phyloP scores from a whole-genome alignment of 2,329 filamentous ascomycete species.

The Dactylellina sp. region DNA sequence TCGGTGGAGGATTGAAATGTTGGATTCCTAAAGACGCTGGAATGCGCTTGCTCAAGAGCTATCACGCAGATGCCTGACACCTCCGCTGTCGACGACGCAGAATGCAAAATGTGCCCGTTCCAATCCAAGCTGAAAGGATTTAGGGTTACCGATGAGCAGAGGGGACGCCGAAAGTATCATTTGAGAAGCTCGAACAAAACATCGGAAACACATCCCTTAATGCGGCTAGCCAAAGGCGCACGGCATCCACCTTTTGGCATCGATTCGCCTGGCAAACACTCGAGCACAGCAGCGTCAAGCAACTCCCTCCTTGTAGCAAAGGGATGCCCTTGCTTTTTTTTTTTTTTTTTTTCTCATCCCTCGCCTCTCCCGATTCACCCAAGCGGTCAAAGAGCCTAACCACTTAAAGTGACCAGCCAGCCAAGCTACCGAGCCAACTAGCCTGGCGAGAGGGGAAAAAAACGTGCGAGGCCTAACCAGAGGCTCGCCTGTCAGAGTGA shows the following conservation, averaged over 20 bases:
- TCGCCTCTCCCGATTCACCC: slow-evolving; percentile 38
- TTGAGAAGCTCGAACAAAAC: slow-evolving; percentile 43
- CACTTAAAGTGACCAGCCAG: no score
- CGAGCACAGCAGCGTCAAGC: no score
- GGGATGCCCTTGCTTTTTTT: slow-evolving; percentile 40
- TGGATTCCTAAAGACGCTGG: slow-evolving; percentile 18
- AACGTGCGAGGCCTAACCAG: slow-evolving; percentile 44
- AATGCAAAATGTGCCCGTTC: slow-evolving; percentile 1
- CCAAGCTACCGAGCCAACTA: not conserved
- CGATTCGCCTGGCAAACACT: slow-evolving; percentile 14
- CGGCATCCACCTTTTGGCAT: slow-evolving; percentile 41
- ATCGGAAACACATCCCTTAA: slow-evolving; percentile 56
- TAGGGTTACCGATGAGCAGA: slow-evolving; percentile 14
- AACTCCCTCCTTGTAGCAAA: slow-evolving; percentile 9
- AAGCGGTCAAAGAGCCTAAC: slow-evolving; percentile 31
- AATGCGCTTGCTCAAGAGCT: not conserved
- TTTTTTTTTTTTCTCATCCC: slow-evolving; percentile 10
- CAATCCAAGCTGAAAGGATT: not conserved
- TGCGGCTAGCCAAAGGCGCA: slow-evolving; percentile 55
- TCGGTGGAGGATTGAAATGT: not conserved
- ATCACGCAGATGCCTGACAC: not conserved
- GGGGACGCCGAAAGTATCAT: slow-evolving; percentile 25
- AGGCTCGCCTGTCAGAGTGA: slow-evolving; percentile 53
- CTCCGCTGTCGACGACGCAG: not conserved
- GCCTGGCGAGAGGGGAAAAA: slow-evolving; percentile 15